Percentiles rank a stretch among this genome's conserved stretches.
Evolutionary conservation across 1,284 basidiomycete genomes (phyloP).

Genomic region (Cutaneotrichosporon sp.): DNA sequence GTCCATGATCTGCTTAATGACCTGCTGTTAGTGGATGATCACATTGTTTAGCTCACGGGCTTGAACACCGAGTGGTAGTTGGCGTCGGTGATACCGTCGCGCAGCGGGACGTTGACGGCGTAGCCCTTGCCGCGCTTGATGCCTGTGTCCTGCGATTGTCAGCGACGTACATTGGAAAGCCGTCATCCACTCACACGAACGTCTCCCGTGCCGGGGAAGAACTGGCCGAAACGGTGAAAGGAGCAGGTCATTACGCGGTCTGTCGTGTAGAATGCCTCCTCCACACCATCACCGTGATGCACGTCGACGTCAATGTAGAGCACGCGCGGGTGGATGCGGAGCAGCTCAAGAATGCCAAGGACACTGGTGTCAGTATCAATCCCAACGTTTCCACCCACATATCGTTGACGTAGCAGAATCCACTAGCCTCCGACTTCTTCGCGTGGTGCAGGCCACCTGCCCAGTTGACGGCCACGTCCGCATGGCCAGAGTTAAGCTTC

Average conservation of each 20-base stretch:
- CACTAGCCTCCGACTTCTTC: conserved; percentile 93
- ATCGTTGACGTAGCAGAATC: conserved; percentile 97
- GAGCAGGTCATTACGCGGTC: conserved; percentile 94
- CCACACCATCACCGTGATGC: conserved; percentile 97
- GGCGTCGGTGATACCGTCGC: conserved; percentile 86
- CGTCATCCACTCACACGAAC: conserved; percentile 55
- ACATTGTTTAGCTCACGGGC: conserved; percentile 62
- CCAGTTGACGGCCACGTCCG: conserved; percentile 97
- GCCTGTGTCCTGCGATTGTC: conserved; percentile 65
- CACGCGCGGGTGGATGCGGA: conserved; percentile 74
- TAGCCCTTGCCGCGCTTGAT: conserved; percentile 85
- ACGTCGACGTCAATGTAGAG: conserved; percentile 98
- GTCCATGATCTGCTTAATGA: conserved; percentile 83
- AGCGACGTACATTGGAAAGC: neutral
- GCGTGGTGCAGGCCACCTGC: conserved; percentile 97
- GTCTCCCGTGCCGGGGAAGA: conserved; percentile 91
- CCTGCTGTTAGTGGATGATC: conserved; percentile 54
- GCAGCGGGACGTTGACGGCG: conserved; percentile 87
- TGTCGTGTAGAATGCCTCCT: conserved; percentile 97
- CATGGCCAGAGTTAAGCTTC: conserved; percentile 72
- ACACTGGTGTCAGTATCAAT: conserved; percentile 61
- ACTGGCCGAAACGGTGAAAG: conserved; percentile 96
- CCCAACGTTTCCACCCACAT: conserved; percentile 39
- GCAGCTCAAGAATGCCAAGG: conserved; percentile 80
- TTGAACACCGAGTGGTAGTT: conserved; percentile 77